Evolutionary conservation across 225 moss, liverwort and hornwort genomes (phyloP), one percentile per base, ranked within the genome.

Genomic region (Antitrichia curtipendula): DNA sequence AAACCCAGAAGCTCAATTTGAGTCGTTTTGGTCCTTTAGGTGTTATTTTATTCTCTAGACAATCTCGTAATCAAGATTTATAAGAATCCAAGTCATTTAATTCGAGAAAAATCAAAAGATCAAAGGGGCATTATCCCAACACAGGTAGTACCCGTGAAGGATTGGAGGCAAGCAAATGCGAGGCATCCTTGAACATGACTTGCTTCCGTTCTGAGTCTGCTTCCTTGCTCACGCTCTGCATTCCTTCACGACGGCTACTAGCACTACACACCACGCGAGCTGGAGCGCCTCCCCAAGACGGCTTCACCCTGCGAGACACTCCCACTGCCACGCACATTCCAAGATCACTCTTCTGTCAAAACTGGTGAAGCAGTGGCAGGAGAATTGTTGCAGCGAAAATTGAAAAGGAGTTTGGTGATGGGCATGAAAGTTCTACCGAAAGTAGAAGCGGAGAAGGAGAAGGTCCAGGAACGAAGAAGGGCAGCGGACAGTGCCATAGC

Each of bases 111-210:
- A 29, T 50, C 31, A 80, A 65, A 60, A 36, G 23, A 61, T 1
- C 65, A 59, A 80, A 75, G 45, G 40, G 32, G n/a, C 34, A 43
- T 14, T 3, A 75, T 85, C n/a, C 21, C 10, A 68, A 82, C 52
- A 28, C 21, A 4, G 64, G 60, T 31, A 78, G 41, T 91, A 95
- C 95, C 88, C 89, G 87, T 23, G 95, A 69, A 86, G 93, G 93
- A 86, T 95, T 95, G 71, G 85, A 81, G 64, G 61, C 84, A 60
- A 95, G 86, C 59, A 92, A 84, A 85, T 95, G 92, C 12, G 95
- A 93, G 31, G 88, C 89, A 54, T 95, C 95, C 72, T 32, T 91
- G 59, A 95, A 95, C 95, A 95, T 95, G 80, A 63, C 90, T 89
- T 87, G 80, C 81, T 77, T 90, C 85, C 43, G 78, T 65, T 36